Percentiles rank a stretch among this genome's conserved stretches.
phyloP scores from a whole-genome alignment of 306 rosid genomes.

The Castanea crenata region DNA sequence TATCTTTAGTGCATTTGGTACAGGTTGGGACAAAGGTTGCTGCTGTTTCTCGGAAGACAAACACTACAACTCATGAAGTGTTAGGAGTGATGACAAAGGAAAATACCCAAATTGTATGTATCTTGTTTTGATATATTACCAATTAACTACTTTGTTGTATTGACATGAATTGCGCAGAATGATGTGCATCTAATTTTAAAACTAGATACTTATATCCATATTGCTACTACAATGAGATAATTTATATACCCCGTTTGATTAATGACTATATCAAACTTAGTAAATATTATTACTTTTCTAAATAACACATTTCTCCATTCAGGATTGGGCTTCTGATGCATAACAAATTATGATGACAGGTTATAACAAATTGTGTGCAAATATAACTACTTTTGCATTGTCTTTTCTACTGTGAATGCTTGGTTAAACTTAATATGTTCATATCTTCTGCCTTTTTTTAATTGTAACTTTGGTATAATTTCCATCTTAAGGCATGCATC shows the following conservation, averaged over 20 bases:
- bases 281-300: background rate
- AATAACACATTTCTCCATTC: background rate
- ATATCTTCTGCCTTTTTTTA: background rate
- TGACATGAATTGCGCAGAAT: background rate
- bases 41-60: slow-evolving; percentile 93
- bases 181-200: background rate
- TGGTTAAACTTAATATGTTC: background rate
- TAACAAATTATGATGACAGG: background rate
- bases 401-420: background rate
- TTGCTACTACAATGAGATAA: background rate
- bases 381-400: background rate
- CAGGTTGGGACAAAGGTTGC: slow-evolving; percentile 98
- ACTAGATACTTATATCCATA: background rate
- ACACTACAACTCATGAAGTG: slow-evolving; percentile 96
- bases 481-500: background rate
- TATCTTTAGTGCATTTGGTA: slow-evolving; percentile 13
- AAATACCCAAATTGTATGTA: slow-evolving; percentile 84
- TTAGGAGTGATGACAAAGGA: slow-evolving; percentile 85
- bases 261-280: background rate
- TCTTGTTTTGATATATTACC: slow-evolving; percentile 10
- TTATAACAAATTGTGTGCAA: background rate
- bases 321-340: background rate
- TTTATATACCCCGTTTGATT: background rate
- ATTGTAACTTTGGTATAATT: background rate
- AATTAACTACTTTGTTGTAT: slow-evolving; percentile 1